Conservation (phyloP, 306 rosid genomes). For the Malus sieversii region DNA sequence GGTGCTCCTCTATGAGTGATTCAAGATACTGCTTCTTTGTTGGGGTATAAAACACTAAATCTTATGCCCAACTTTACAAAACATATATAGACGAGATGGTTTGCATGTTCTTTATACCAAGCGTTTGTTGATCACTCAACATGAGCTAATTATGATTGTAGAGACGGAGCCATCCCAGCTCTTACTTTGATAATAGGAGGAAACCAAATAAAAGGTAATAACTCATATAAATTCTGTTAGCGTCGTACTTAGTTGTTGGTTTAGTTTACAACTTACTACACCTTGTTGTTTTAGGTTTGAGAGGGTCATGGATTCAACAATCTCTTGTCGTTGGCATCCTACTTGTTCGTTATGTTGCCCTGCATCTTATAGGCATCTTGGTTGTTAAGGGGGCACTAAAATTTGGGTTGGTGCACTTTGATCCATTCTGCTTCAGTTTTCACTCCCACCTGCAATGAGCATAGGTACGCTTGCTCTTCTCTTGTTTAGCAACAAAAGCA, state of each 20-base stretch:
- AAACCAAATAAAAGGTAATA: constrained; percentile 64
- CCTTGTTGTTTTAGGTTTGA: constrained; percentile 45
- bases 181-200: constrained; percentile 73
- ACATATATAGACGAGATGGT: too few relatives aligned
- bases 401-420: constrained; percentile 49
- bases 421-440: constrained; percentile 71
- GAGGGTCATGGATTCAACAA: constrained; percentile 37
- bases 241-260: background rate
- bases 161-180: constrained; percentile 67
- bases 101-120: too few relatives aligned
- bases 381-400: constrained; percentile 45
- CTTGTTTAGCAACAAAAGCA: background rate
- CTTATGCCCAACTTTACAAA: background rate
- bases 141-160: constrained; percentile 15
- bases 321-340: constrained; percentile 45
- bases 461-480: constrained; percentile 33
- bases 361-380: constrained; percentile 53
- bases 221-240: background rate
- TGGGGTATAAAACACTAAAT: constrained; percentile 44
- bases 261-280: background rate
- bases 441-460: constrained; percentile 79
- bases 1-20: constrained; percentile 69
- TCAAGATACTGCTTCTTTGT: constrained; percentile 50
- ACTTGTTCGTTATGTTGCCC: constrained; percentile 40
- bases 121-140: too few relatives aligned